phyloP scores from a whole-genome alignment of 257 asterid genomes.

The Petunia axillaris region DNA sequence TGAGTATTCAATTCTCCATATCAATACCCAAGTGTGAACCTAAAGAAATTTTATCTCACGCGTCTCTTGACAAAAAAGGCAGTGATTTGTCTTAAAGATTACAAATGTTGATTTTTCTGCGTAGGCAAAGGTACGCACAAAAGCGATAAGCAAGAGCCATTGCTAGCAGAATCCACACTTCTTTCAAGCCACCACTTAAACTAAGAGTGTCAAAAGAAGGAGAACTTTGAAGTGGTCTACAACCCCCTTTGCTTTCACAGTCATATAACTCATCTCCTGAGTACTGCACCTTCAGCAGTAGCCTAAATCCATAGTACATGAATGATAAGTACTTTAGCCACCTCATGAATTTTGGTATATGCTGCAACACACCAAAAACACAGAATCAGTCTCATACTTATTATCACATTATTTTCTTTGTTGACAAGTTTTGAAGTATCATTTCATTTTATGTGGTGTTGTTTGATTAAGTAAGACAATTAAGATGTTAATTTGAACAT shows the following conservation, averaged over 20 bases:
- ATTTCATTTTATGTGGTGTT: no score
- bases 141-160: constrained; percentile 84
- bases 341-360: constrained; percentile 79
- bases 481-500: no score
- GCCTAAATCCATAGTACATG: constrained; percentile 91
- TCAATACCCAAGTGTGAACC: neutral
- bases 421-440: neutral
- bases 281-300: constrained; percentile 84
- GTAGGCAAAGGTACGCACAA: constrained; percentile 69
- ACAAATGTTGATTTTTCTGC: constrained; percentile 52
- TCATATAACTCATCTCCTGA: constrained; percentile 72
- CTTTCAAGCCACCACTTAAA: constrained; percentile 69
- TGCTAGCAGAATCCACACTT: constrained; percentile 79
- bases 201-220: constrained; percentile 85
- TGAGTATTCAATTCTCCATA: neutral
- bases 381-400: no score
- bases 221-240: constrained; percentile 73
- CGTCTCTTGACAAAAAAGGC: neutral
- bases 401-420: neutral
- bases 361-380: constrained; percentile 49
- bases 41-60: neutral
- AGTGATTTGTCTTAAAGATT: constrained; percentile 39
- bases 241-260: constrained; percentile 70
- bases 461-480: no score
- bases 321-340: constrained; percentile 91